phyloP scores from a whole-genome alignment of 2,329 filamentous ascomycete species.

The Apiospora sp. region DNA sequence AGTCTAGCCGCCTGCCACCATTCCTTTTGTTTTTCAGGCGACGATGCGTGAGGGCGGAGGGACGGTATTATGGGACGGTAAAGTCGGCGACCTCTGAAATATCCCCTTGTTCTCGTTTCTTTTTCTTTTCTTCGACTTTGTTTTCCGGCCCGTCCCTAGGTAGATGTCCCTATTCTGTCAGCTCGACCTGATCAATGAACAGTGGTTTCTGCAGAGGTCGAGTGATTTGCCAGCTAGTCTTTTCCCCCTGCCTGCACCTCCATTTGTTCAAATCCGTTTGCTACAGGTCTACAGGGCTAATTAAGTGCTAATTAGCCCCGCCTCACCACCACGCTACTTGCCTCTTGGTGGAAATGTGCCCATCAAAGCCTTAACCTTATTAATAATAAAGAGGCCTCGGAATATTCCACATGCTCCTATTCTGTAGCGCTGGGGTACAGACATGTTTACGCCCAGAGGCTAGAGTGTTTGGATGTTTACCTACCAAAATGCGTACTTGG shows the following conservation, averaged over 20 bases:
- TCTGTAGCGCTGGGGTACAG: background rate
- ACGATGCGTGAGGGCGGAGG: background rate
- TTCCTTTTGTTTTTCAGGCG: background rate
- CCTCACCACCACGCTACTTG: background rate
- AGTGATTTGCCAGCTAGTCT: background rate
- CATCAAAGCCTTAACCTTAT: slow-evolving; percentile 8
- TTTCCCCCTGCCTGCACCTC: background rate
- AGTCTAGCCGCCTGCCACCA: slow-evolving; percentile 12
- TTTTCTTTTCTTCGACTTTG: background rate
- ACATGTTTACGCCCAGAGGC: background rate
- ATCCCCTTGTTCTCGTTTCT: background rate
- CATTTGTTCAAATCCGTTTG: background rate
- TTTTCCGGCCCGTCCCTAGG: background rate
- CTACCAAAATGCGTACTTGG: slow-evolving; percentile 4
- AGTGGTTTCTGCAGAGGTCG: background rate
- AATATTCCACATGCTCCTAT: slow-evolving; percentile 8
- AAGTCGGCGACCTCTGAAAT: background rate
- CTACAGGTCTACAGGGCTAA: background rate
- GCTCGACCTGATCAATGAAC: background rate
- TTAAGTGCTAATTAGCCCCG: slow-evolving; percentile 7
- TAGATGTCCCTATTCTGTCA: background rate
- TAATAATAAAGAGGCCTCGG: background rate
- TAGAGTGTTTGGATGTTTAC: background rate
- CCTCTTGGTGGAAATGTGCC: slow-evolving; percentile 1
- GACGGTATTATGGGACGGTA: background rate